These are phyloP conservation scores for Vaccinium macrocarpon DNA, from an alignment of 148 eudicot genomes.

Conservation along the genomic window DNA sequence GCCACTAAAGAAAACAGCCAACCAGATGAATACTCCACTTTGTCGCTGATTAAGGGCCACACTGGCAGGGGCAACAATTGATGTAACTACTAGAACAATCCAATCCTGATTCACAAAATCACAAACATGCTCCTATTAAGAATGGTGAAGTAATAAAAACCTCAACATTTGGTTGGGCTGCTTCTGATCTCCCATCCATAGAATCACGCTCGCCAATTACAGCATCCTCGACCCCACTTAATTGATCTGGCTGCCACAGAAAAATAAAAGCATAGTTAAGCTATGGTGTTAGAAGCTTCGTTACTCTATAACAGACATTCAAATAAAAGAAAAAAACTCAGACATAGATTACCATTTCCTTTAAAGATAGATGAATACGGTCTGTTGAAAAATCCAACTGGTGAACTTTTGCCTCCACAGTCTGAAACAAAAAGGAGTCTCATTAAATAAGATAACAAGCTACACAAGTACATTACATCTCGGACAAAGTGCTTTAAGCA, in stretches of 20 bases:
- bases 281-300: slow-evolving; percentile 7
- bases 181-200: slow-evolving; percentile 52
- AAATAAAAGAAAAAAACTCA: slow-evolving; percentile 4
- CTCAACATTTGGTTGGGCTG: slow-evolving; percentile 64
- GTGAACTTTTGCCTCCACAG: slow-evolving; percentile 89
- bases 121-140: neutral
- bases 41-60: neutral
- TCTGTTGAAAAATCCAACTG: slow-evolving; percentile 77
- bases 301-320: neutral
- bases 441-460: slow-evolving; percentile 11
- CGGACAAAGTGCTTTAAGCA: neutral
- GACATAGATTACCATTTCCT: slow-evolving; percentile 59
- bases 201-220: slow-evolving; percentile 59
- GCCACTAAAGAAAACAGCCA: neutral
- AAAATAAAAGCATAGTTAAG: slow-evolving; percentile 6
- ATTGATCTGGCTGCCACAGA: slow-evolving; percentile 76
- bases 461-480: neutral
- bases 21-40: slow-evolving; percentile 1
- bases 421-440: slow-evolving; percentile 41
- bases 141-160: slow-evolving; percentile 33
- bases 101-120: slow-evolving; percentile 6
- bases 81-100: neutral
- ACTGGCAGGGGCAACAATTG: neutral
- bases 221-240: slow-evolving; percentile 74
- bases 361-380: slow-evolving; percentile 84